These are phyloP conservation scores for Bacterosira constricta DNA, from an alignment of 108 stramenopile genomes.

Conservation along the genomic window DNA sequence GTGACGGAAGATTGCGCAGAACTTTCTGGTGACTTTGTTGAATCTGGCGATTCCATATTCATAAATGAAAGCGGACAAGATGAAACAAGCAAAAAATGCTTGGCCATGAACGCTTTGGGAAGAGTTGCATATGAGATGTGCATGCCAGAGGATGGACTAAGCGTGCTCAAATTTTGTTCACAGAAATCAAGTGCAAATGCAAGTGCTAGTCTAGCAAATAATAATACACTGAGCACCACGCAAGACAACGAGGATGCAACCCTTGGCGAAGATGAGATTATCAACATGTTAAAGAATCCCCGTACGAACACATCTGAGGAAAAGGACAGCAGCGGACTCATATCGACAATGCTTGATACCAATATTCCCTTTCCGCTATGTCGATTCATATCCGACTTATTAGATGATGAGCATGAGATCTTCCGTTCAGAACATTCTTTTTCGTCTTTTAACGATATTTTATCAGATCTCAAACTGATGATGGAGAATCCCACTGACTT, in stretches of 20 bases:
- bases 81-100: neutral
- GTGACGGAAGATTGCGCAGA: neutral
- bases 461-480: constrained; percentile 29
- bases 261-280: neutral
- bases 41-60: neutral
- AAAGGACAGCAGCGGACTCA: neutral
- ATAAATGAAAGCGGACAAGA: neutral
- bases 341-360: constrained; percentile 5
- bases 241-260: too few species aligned
- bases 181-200: neutral
- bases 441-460: constrained; percentile 19
- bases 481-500: constrained; percentile 2
- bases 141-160: neutral
- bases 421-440: constrained; percentile 19
- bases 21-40: neutral
- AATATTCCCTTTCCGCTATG: constrained; percentile 18
- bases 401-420: constrained; percentile 8
- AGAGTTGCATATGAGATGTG: constrained; percentile 4
- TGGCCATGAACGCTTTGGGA: constrained; percentile 15
- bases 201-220: neutral
- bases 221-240: neutral
- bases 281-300: neutral
- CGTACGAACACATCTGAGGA: neutral
- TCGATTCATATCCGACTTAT: constrained; percentile 20
- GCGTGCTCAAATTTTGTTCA: neutral